Percentiles rank a stretch among this genome's conserved stretches.
Conservation (phyloP, 2,329 filamentous ascomycete genomes). For the Celoporthe dispersa region DNA sequence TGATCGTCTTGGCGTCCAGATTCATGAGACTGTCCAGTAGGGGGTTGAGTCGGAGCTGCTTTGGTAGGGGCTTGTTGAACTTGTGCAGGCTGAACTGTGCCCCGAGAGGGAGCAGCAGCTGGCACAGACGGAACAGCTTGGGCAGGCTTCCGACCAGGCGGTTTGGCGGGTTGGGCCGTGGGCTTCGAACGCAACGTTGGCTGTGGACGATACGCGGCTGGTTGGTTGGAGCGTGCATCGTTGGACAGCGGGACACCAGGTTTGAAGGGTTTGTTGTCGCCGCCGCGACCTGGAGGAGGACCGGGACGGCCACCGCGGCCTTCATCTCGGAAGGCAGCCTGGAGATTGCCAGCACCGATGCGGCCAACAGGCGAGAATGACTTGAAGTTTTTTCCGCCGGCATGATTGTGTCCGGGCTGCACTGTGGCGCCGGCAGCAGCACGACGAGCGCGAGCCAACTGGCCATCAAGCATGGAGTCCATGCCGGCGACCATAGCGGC, state of each 20-base stretch:
- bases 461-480: constrained; percentile 35
- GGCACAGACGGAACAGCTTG: not conserved
- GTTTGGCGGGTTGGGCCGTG: not conserved
- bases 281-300: not conserved
- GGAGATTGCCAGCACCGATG: constrained; percentile 9
- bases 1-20: not conserved
- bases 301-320: not conserved
- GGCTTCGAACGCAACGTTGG: too few species aligned
- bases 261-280: constrained; percentile 20
- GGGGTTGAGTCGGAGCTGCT: not conserved
- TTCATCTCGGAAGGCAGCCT: not conserved
- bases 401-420: not conserved
- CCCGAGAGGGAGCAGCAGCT: not conserved
- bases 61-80: not conserved
- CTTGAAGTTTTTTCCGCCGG: not conserved
- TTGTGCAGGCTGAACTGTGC: not conserved
- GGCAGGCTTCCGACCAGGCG: too few species aligned
- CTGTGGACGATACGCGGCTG: not conserved
- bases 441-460: constrained; percentile 34
- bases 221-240: not conserved
- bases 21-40: not conserved
- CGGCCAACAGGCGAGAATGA: not conserved
- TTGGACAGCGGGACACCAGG: not conserved
- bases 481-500: constrained; percentile 35
- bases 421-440: not conserved